Evolutionary conservation across 257 asterid species (phyloP), one percentile per base, ranked within the genome.

Genomic region (Capsicum pubescens): DNA sequence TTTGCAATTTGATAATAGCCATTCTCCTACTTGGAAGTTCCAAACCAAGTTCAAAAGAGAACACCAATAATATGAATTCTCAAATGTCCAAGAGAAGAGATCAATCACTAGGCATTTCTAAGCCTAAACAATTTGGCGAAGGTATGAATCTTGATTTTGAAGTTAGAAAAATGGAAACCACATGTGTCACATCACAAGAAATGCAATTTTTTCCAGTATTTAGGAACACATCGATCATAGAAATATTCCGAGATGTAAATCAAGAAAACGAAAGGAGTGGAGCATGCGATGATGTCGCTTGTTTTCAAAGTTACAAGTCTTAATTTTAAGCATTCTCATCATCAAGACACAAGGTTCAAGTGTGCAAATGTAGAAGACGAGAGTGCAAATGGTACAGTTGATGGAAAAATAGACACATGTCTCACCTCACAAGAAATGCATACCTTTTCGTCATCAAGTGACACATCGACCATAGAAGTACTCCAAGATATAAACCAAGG

Each of bases 1-100:
- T 90, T 44, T 92, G 91, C 87, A 92, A 93, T 87, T 84, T 92
- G 69, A 89, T 95, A 87, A 91, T 91, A 12, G 92, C 84, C 57
- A 48, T 92, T 79, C 85, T 93, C 16, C 88, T 95, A 46, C 82
- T 91, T 44, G 89, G 86, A 14, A 84, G 87, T 85, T 86, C 86
- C 56, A 90, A 85, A 55, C 52, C 89, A 59, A 72, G 16, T 50
- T 79, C 88, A 35, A 69, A 72, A 82, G 50, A 84, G 9, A 52
- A 82, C 61, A 72, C 36, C 54, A 74, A n/a, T 26, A 68, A 44
- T 58, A 60, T 19, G 11, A 3, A 50, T 84, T 84, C 81, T 70
- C 69, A 55, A 3, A 68, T 68, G n/a, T 9, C 35, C 17, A 61
- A 16, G 58, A 56, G 5, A 50, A 83, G 68, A 3, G 55, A 26